Conservation (phyloP, 1,284 basidiomycete genomes). For the Microbotryomycetes sp. region DNA sequence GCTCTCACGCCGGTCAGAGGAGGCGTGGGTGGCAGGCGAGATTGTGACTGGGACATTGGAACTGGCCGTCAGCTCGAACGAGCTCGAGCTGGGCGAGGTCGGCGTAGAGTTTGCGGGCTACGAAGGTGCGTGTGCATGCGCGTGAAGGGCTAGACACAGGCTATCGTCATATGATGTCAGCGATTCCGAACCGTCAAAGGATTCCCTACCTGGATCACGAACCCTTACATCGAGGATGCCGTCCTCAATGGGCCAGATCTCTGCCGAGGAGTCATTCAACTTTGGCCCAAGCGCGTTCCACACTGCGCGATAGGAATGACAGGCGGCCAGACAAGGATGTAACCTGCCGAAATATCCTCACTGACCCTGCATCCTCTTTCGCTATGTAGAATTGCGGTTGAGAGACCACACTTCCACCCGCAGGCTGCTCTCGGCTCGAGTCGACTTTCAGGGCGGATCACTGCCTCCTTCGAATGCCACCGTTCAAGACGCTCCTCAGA, state of each 20-base stretch:
- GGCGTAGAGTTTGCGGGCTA: constrained; percentile 27
- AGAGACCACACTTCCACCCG: constrained; percentile 35
- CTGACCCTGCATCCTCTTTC: too few relatives aligned
- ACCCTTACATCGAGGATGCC: not conserved
- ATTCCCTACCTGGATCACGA: not conserved
- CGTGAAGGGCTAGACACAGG: not conserved
- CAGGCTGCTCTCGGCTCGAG: constrained; percentile 29
- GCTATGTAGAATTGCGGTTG: constrained; percentile 35
- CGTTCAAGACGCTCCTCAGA: constrained; percentile 10
- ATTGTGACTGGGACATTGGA: constrained; percentile 28
- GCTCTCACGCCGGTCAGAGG: not conserved
- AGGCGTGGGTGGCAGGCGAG: constrained; percentile 21
- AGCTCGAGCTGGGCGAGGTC: constrained; percentile 28
- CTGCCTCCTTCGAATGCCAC: constrained; percentile 37
- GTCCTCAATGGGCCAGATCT: not conserved
- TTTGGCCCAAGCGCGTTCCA: not conserved
- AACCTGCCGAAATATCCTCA: too few relatives aligned
- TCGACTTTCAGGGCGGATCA: constrained; percentile 33
- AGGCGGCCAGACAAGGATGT: too few relatives aligned
- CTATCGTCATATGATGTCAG: not conserved
- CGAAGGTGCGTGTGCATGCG: constrained; percentile 9
- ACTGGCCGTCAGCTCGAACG: constrained; percentile 16
- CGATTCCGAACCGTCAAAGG: not conserved
- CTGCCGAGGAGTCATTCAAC: not conserved
- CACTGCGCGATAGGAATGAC: constrained; percentile 5